Evolutionary conservation across 2,329 filamentous ascomycete genomes (phyloP), one percentile per base, ranked within the genome.

Genomic region (Stemphylium vesicarium): DNA sequence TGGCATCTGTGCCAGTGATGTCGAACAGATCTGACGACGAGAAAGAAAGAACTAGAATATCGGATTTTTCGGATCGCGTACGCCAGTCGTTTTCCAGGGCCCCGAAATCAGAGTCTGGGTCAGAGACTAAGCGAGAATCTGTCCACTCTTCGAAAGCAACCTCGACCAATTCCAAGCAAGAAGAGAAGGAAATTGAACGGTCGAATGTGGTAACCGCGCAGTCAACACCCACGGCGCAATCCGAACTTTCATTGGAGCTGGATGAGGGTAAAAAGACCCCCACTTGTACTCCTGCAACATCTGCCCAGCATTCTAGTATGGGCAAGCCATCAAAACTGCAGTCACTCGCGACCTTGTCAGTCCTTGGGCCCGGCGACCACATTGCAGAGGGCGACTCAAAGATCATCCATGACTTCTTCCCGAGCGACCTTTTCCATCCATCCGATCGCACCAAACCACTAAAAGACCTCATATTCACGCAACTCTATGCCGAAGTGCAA

Each of bases 351-450:
- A 77, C 64, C 33, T 69, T 74, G 33, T 72, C 71, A 16, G 63
- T 74, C 3, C 66, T 81, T 11, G 76, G 80, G 4, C 81, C 82
- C 10, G 75, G 80, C 9, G 84, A 85, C 57, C 75, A 74, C 6
- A 84, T 96, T 45, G 92, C 90, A 40, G 90, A 93, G 72, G 90
- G 92, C 7, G 92, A 96, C 70, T 96, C 91, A 0, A 83, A 82
- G 37, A 83, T 98, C 36, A 80, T 92, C 33, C 80, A 87, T 58
- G 79, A 92, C 59, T 77, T 96, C 29, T 82, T 97, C 1, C 81
- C 90, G 2, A 15, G 53, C 8, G 57, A 65, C 3, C 40, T 65
- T 4, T 38, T 45, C 12, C 69, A 76, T 41, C 64, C 69, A 2
- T 60, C 64, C 13, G 60, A 70, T 20, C 59, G 59, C 3, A 66